Evolutionary conservation across 768 basidiomycete species (phyloP).

Genomic region (Termitomyces heimii): DNA sequence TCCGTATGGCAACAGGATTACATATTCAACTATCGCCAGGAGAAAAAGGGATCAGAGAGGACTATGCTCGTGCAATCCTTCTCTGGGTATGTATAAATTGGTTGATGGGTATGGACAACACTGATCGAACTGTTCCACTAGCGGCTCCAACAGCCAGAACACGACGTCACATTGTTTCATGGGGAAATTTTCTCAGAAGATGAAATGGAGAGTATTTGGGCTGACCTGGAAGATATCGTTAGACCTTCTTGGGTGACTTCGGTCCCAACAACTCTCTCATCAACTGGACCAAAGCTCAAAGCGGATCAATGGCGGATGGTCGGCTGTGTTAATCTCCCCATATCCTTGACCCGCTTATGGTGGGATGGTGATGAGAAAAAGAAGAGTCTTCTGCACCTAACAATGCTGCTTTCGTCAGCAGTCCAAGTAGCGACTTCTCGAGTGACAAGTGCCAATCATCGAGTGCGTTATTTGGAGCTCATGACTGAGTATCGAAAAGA

Average conservation of each 20-base stretch:
- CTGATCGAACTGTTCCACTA: not conserved
- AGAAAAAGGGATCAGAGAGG: not conserved
- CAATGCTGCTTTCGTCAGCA: not conserved
- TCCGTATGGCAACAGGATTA: not conserved
- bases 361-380: not conserved
- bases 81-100: not conserved
- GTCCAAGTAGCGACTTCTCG: not conserved
- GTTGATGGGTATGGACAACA: not conserved
- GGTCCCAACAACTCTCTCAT: not conserved
- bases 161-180: not conserved
- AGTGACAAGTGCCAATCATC: not conserved
- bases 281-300: not conserved
- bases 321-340: not conserved
- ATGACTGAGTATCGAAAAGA: not conserved
- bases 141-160: not conserved
- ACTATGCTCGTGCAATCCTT: not conserved
- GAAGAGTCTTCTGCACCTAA: not conserved
- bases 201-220: not conserved
- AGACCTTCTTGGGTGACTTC: not conserved
- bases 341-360: not conserved
- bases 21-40: not conserved
- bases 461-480: not conserved
- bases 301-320: not conserved
- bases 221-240: not conserved
- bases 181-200: not conserved